phyloP scores from a whole-genome alignment of 225 moss, liverwort and hornwort species.

The Polytrichum commune region DNA sequence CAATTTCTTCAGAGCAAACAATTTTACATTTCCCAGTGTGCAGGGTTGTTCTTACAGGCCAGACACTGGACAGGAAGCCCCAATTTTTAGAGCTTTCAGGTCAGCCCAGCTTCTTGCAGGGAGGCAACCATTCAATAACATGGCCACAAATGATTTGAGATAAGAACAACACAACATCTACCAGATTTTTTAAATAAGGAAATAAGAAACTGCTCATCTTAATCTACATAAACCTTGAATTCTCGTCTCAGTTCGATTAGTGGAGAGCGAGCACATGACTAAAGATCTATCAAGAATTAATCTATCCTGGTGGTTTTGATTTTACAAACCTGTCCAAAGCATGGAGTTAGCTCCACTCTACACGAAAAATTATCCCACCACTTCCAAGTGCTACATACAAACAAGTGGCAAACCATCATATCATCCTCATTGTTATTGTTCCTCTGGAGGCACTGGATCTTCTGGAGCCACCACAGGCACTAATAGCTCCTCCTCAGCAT shows the following conservation, averaged over 20 bases:
- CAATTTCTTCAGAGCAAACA: too few relatives aligned
- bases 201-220: conserved; percentile 2
- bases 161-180: conserved; percentile 25
- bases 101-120: conserved; percentile 1
- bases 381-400: conserved; percentile 24
- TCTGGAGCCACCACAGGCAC: conserved; percentile 27
- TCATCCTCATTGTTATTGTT: not conserved
- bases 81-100: not conserved
- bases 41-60: conserved; percentile 33
- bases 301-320: conserved; percentile 4
- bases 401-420: not conserved
- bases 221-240: conserved; percentile 35
- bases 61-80: conserved; percentile 19
- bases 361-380: conserved; percentile 32
- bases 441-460: conserved; percentile 13
- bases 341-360: conserved; percentile 25
- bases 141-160: conserved; percentile 26
- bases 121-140: conserved; percentile 24
- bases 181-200: too few relatives aligned
- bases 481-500: conserved; percentile 21
- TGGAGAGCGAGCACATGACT: conserved; percentile 1
- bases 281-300: not conserved
- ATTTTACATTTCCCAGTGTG: conserved; percentile 24
- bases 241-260: conserved; percentile 12
- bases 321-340: conserved; percentile 6